phyloP scores from a whole-genome alignment of 805 yeast genomes.

The Metschnikowia hibisci region DNA sequence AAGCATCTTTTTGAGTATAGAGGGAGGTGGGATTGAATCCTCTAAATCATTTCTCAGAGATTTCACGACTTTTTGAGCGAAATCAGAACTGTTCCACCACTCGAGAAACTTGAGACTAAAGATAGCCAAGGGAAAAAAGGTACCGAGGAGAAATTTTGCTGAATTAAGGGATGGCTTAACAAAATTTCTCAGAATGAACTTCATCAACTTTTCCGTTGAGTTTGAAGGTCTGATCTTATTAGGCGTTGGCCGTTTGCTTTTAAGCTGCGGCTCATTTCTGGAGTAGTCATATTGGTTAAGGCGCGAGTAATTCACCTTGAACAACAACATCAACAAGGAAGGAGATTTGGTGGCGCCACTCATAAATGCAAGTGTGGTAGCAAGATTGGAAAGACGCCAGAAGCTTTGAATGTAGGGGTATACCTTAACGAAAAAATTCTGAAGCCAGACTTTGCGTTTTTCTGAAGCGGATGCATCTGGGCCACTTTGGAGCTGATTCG shows the following conservation, averaged over 20 bases:
- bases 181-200: slow-evolving; percentile 20
- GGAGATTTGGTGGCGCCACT: slow-evolving; percentile 66
- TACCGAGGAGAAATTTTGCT: slow-evolving; percentile 35
- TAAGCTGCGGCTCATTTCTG: slow-evolving; percentile 27
- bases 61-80: slow-evolving; percentile 55
- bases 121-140: slow-evolving; percentile 75
- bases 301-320: slow-evolving; percentile 64
- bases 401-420: slow-evolving; percentile 59
- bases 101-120: slow-evolving; percentile 80
- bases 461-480: slow-evolving; percentile 23
- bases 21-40: slow-evolving; percentile 47
- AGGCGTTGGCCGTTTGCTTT: slow-evolving; percentile 11
- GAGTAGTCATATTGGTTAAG: slow-evolving; percentile 49
- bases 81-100: slow-evolving; percentile 86
- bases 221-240: slow-evolving; percentile 41
- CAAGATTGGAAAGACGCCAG: slow-evolving; percentile 47
- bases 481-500: slow-evolving; percentile 39
- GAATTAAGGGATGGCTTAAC: slow-evolving; percentile 30
- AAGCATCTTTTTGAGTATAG: slow-evolving; percentile 20
- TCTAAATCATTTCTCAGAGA: slow-evolving; percentile 45
- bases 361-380: slow-evolving; percentile 59
- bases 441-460: slow-evolving; percentile 25
- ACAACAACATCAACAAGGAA: slow-evolving; percentile 54
- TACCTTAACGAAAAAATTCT: slow-evolving; percentile 45
- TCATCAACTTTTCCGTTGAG: slow-evolving; percentile 31